Conservation (phyloP, 2,329 filamentous ascomycete species). For the Ramularia collo-cygni region DNA sequence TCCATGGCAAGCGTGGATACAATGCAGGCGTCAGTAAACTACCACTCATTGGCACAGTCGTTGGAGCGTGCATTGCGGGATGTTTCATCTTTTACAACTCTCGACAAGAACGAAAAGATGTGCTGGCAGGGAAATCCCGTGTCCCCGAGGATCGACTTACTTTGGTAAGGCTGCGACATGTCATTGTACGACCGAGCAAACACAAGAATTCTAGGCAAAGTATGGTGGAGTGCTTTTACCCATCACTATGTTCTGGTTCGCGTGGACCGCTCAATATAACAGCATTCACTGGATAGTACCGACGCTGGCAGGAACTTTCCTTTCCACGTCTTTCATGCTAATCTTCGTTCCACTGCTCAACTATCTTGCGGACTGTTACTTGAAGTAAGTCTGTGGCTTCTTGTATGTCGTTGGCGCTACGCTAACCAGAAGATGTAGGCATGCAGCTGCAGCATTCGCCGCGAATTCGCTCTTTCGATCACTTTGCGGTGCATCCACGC, state of each 20-base stretch:
- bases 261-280: constrained; percentile 35
- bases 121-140: constrained; percentile 29
- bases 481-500: constrained; percentile 26
- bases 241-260: constrained; percentile 31
- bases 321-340: constrained; percentile 36
- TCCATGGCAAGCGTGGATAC: constrained; percentile 54
- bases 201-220: constrained; percentile 21
- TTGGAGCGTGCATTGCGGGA: constrained; percentile 44
- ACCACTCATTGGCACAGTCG: constrained; percentile 34
- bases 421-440: constrained; percentile 20
- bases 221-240: constrained; percentile 30
- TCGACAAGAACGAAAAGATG: constrained; percentile 33
- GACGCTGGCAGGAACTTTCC: constrained; percentile 38
- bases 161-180: constrained; percentile 1
- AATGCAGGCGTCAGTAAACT: constrained; percentile 53
- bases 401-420: constrained; percentile 4
- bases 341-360: constrained; percentile 50
- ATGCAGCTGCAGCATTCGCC: constrained; percentile 25
- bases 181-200: neutral
- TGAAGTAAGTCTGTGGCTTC: no score
- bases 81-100: constrained; percentile 38
- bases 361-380: constrained; percentile 49
- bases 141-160: constrained; percentile 39
- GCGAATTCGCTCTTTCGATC: constrained; percentile 27
- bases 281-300: constrained; percentile 43